These are phyloP conservation scores for Blepharisma undulans DNA, from an alignment of 169 alveolate species.

Conservation along the genomic window DNA sequence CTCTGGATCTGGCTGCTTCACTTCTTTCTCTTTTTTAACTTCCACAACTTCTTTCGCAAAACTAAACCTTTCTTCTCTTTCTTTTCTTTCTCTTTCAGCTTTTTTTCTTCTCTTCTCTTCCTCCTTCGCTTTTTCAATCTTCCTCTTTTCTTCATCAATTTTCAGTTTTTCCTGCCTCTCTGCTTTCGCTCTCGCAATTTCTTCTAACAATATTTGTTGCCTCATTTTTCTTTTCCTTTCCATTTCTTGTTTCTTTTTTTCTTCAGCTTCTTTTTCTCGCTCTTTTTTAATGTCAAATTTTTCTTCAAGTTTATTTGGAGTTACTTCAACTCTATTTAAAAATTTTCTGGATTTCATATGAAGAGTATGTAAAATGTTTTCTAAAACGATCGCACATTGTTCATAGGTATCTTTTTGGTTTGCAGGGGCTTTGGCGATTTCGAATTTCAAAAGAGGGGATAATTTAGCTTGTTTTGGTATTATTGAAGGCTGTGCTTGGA, in stretches of 20 bases:
- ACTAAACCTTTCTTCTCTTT: neutral
- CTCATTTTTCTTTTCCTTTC: conserved; percentile 34
- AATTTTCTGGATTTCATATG: conserved; percentile 30
- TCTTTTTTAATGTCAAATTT: conserved; percentile 8
- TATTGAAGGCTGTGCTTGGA: neutral
- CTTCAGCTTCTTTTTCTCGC: conserved; percentile 36
- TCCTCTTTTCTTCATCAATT: neutral
- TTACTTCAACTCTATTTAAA: neutral
- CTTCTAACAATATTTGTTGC: conserved; percentile 23
- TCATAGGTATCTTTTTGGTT: neutral
- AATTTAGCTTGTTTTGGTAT: neutral
- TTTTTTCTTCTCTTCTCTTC: neutral
- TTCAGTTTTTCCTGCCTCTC: conserved; percentile 19
- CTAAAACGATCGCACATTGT: conserved; percentile 15
- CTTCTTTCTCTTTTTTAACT: neutral
- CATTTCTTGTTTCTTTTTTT: conserved; percentile 36
- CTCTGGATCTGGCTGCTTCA: neutral
- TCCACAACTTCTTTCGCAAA: conserved; percentile 14
- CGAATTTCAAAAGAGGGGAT: conserved; percentile 25
- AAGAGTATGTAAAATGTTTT: conserved; percentile 36
- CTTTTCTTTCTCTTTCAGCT: neutral
- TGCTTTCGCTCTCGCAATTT: conserved; percentile 21
- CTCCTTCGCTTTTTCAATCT: neutral
- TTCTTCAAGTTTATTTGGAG: neutral
- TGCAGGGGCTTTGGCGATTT: neutral